Base-by-base conservation (phyloP, 345 rosid species). In the Corymbia maculata region DNA sequence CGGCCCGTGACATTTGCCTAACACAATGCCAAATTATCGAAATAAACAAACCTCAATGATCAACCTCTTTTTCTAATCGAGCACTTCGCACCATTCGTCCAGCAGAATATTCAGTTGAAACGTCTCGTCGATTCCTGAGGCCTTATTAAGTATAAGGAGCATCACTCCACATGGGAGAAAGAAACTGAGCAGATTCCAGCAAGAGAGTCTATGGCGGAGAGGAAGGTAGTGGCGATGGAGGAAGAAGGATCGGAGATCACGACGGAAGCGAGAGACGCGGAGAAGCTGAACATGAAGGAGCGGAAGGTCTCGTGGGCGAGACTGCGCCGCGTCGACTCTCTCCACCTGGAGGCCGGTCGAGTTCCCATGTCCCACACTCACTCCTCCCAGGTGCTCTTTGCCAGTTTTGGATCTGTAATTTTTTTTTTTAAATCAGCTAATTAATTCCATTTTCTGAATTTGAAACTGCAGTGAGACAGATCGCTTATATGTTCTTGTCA, bases 241-340 rank as follows among this genome's bases (percentile, higher is more conserved):
- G 79, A 30, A 14, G 79, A 30, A 30, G 44, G 15, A 89, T 80
- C 89, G 70, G 89, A 85, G 68, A 82, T 28, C 19, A 45, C n/a
- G 28, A 15, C 26, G 92, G 92, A 92, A 92, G 94, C 92, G 89
- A 85, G 52, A 9, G 90, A 87, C 75, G 32, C 51, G 30, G 50
- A 86, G 75, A 68, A 12, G 86, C 57, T 15, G 91, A 86, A 59
- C 51, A 85, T 93, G 52, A 90, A 91, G 87, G 96, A 91, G 11
- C 86, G 93, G 53, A 94, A 94, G 92, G 53, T 89, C 44, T 96
- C 98, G 64, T 97, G 99, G 98, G 95, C 92, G 8, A 97, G 91
- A 66, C 94, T 97, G 11, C 90, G 90, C 36, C 97, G 95, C 5
- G 90, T 95, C 0, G 98, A 96, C 88, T 97, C 99, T 12, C 93